Base-by-base conservation (phyloP, 2,329 filamentous ascomycete species). In the Onygenales sp. region DNA sequence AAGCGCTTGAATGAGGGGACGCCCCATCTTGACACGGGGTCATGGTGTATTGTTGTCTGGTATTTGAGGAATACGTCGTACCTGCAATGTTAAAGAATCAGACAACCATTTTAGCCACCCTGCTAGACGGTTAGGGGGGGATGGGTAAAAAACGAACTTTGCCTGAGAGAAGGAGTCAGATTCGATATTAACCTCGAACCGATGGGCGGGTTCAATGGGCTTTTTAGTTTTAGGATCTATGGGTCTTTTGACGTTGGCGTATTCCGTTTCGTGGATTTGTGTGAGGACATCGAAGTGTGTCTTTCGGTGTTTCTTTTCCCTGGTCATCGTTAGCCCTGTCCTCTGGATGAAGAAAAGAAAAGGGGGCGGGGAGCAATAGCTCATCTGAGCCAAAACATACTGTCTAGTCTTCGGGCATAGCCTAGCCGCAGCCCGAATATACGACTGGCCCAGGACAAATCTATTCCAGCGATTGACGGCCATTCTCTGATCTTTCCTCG, bases 381-480 rank as follows among this genome's bases (percentile, higher is more conserved):
- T 35, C 14, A 46, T 27, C 31, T 11, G 31, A 32, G 36, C 7
- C 21, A 27, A 32, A 33, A 49, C 46, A 41, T 49, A 75, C 74
- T 74, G 69, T 61, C 72, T 65, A 32, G 69, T 69, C 50, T 65
- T 69, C 3, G 75, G 75, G 55, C 69, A 74, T 11, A 77, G 65
- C 51, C 67, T 69, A 17, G 75, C 73, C 31, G 68, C 71, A 57
- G 72, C 70, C 43, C 69, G 66, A 43, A 71, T 72, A 59, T 77
- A 77, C 54, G 75, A 73, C n/a, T 66, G 64, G 8, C 75, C 75
- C 43, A 76, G 61, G 33, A 77, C 60, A 55, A 71, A 76, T 41
- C 68, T 71, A 58, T 74, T 77, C 72, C 73, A 76, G 51, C 69
- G 68, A 61, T 77, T 76, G 57, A 76, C 65, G 11, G 74, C 72